Evolutionary conservation across 2,329 filamentous ascomycete species (phyloP).

Genomic region (Biscogniauxia sp.): DNA sequence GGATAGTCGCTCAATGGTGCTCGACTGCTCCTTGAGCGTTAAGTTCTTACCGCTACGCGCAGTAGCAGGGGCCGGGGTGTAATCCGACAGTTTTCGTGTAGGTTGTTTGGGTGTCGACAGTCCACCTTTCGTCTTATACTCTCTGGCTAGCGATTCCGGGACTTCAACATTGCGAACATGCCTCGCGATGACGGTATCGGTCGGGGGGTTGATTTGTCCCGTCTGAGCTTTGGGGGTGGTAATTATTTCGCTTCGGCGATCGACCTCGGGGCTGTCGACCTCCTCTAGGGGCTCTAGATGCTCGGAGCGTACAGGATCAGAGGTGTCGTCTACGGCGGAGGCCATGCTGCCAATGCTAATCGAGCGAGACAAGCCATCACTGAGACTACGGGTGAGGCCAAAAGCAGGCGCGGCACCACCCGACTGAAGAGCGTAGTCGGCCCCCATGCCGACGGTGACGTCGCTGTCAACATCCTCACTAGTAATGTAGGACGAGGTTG

Average conservation of each 20-base stretch:
- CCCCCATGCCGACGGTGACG: conserved; percentile 62
- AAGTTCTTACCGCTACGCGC: conserved; percentile 65
- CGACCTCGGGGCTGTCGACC: conserved; percentile 37
- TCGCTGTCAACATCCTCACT: conserved; percentile 70
- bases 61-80: conserved; percentile 53
- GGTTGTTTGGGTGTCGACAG: conserved; percentile 51
- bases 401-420: conserved; percentile 67
- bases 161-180: conserved; percentile 89
- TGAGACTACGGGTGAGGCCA: conserved; percentile 48
- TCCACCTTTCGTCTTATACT: conserved; percentile 76
- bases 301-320: conserved; percentile 42
- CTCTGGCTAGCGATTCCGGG: conserved; percentile 80
- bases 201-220: conserved; percentile 60
- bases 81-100: conserved; percentile 45
- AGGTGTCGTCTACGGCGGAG: conserved; percentile 64
- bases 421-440: conserved; percentile 79
- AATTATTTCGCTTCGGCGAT: conserved; percentile 47
- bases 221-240: conserved; percentile 69
- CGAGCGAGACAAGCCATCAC: conserved; percentile 65
- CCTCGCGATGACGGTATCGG: conserved; percentile 83
- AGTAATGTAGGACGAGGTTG: conserved; percentile 57
- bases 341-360: conserved; percentile 89
- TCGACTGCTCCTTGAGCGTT: conserved; percentile 95
- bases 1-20: conserved; percentile 90
- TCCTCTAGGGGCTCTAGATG: conserved; percentile 52